These are phyloP conservation scores for Salix arbutifolia DNA, from an alignment of 345 rosid species.

Conservation along the genomic window DNA sequence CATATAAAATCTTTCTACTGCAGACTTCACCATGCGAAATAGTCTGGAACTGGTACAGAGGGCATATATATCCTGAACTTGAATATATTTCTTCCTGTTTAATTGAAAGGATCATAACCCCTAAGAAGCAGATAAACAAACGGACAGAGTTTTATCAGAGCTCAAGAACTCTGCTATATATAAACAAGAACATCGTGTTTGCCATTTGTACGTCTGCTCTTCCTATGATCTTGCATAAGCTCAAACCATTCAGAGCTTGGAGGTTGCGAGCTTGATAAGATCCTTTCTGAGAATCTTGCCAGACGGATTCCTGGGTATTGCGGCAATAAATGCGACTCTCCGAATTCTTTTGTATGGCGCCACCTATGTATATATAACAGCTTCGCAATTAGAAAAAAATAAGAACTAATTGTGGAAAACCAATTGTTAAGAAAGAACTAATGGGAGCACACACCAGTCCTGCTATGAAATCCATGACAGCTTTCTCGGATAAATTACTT, in stretches of 20 bases:
- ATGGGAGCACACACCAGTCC: constrained; percentile 41
- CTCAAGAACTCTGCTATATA: not conserved
- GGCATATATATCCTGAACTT: not conserved
- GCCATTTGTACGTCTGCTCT: not conserved
- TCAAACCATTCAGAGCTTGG: constrained; percentile 47
- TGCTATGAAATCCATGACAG: constrained; percentile 60
- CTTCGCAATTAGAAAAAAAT: not conserved
- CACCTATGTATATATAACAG: constrained; percentile 38
- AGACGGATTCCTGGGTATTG: constrained; percentile 71
- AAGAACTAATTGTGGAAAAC: not conserved
- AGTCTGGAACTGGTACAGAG: not conserved
- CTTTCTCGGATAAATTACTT: constrained; percentile 41
- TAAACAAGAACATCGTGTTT: not conserved
- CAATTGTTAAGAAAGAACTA: not conserved
- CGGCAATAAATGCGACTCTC: constrained; percentile 50
- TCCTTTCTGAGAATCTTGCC: constrained; percentile 88
- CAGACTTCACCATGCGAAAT: not conserved
- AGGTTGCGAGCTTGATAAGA: constrained; percentile 67
- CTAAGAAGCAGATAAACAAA: not conserved
- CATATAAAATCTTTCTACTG: not conserved
- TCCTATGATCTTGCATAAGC: not conserved
- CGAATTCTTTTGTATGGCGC: constrained; percentile 78
- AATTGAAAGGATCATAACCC: not conserved
- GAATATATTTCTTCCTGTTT: too few relatives aligned
- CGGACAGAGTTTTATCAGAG: not conserved